These are phyloP conservation scores for Castanea mollissima DNA, from an alignment of 306 rosid species.

Conservation along the genomic window DNA sequence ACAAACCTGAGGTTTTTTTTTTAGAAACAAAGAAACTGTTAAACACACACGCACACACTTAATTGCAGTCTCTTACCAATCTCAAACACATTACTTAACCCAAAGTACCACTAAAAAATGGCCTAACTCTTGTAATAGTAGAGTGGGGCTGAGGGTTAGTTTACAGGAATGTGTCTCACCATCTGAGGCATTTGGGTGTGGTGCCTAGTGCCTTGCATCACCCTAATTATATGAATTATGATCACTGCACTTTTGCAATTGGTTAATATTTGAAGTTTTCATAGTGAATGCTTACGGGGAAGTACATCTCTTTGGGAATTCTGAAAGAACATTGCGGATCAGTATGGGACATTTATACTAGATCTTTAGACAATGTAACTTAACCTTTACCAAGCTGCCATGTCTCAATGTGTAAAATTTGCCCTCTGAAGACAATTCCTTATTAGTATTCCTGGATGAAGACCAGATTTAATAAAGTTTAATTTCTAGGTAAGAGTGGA, in stretches of 20 bases:
- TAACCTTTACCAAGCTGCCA: not conserved
- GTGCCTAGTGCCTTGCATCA: not conserved
- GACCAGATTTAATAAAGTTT: slow-evolving; percentile 2
- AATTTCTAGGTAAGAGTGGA: slow-evolving; percentile 77
- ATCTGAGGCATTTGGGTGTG: not conserved
- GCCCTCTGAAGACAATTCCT: slow-evolving; percentile 2
- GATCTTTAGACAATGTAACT: not conserved
- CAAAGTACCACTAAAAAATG: no score
- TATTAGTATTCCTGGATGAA: slow-evolving; percentile 19
- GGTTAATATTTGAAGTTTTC: not conserved
- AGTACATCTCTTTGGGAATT: not conserved
- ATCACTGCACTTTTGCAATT: not conserved
- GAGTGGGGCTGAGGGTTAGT: not conserved
- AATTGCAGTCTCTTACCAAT: no score
- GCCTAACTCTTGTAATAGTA: no score
- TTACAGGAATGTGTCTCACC: not conserved
- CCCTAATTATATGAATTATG: not conserved
- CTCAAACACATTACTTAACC: no score
- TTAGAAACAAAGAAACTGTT: no score
- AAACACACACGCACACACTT: no score
- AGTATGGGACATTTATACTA: not conserved
- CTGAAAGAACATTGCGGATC: not conserved
- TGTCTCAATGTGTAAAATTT: not conserved
- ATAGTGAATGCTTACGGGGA: not conserved
- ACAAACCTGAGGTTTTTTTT: not conserved